Base-by-base conservation (phyloP, 1,139 yeast genomes). In the Kluyveromyces sp. region DNA sequence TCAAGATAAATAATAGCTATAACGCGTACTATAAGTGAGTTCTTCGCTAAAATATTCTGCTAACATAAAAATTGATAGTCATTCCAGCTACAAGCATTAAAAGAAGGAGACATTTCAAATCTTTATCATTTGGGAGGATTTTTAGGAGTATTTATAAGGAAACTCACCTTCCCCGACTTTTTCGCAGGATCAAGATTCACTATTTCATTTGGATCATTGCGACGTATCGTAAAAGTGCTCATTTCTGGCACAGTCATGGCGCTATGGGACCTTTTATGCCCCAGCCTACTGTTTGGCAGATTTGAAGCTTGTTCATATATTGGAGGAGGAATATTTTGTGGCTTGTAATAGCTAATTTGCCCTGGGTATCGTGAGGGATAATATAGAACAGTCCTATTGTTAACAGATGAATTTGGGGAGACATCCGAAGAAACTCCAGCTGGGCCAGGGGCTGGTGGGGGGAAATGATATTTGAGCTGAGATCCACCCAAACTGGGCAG, bases 191-290 rank as follows among this genome's bases (percentile, higher is more conserved):
- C 41, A 32, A 32, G 8, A 3, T 25, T 21, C 28, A 29, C 21
- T 15, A 30, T 7, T 5, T 37, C 41, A 7, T 39, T 37, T n/a
- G 35, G 45, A 5, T 42, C 30, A 27, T 37, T 27, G 27, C 43
- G 34, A 21, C 35, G 45, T n/a, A 45, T 45, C 2, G 45, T 45
- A 21, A 45, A 45, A 7, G 48, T 45, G 25, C 44, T 33, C 48
- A 45, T 45, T 27, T 43, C 48, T 5, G 56, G 52, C 30, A 49
- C 48, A 4, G 42, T 45, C 33, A 47, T 53, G 3, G 63, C 61
- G 49, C 63, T 58, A 35, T 60, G 61, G 5, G 63, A 49, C 37
- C 64, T 51, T 48, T 60, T 51, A 43, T 60, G 65, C 26, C 54
- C 55, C 30, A 40, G 45, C 34, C 39, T 47, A 25, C 31, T 31